phyloP scores from a whole-genome alignment of 257 asterid genomes.

The Rubia yunnanensis region DNA sequence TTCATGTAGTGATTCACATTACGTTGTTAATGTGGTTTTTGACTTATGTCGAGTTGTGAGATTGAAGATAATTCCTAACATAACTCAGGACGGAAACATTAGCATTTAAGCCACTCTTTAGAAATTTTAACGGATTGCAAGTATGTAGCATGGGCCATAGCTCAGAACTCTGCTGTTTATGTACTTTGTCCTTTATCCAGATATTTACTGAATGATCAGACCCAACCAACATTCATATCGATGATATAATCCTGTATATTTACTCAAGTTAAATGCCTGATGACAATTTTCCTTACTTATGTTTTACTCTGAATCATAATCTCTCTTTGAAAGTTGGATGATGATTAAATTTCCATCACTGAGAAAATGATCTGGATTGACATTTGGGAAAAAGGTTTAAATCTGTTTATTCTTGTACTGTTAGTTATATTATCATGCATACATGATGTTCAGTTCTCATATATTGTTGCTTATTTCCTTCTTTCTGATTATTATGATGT shows the following conservation, averaged over 20 bases:
- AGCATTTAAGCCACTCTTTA: no score
- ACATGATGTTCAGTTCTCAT: neutral
- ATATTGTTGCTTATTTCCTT: neutral
- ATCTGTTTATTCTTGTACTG: neutral
- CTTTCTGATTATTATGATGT: no score
- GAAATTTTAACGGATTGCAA: no score
- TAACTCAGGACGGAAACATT: neutral
- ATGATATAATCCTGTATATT: neutral
- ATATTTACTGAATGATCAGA: no score
- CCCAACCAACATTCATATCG: neutral
- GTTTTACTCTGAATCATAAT: neutral
- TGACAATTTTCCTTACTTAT: neutral
- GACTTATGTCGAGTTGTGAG: neutral
- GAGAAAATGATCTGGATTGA: neutral
- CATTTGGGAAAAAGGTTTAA: neutral
- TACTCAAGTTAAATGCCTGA: neutral
- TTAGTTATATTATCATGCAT: neutral
- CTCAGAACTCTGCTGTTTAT: no score
- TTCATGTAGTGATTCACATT: neutral
- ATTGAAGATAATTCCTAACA: neutral
- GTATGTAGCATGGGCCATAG: no score
- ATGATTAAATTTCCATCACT: neutral
- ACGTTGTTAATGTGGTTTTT: neutral
- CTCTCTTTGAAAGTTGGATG: neutral
- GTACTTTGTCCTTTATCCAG: no score